Base-by-base conservation (phyloP, 495 filamentous ascomycete genomes). In the Penicillium desertorum region DNA sequence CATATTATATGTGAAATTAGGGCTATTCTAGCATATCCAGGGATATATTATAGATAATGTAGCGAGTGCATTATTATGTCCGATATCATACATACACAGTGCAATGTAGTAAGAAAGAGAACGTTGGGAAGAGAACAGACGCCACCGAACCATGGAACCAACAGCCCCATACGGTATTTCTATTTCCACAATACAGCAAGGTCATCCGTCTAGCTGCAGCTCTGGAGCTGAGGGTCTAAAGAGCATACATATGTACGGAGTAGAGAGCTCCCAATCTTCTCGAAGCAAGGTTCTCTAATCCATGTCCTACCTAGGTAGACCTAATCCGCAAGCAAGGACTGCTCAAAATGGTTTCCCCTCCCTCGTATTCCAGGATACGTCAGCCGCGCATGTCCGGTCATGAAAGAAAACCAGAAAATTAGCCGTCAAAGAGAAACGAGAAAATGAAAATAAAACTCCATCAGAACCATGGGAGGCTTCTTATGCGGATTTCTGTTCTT, bases 231-330 rank as follows among this genome's bases (percentile, higher is more conserved):
- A 29, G 29, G 23, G 44, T 42, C 30, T 36, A 25, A 4, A 23
- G 22, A 23, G 22, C 22, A 23, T 23, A n/a, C 22, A 22, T 22
- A 22, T 22, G 22, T 22, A 25, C 23, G 23, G 23, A 25, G 23
- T 22, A 42, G 27, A 53, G 39, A 27, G 3, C 30, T 32, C 19
- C 17, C 19, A 30, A 22, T 43, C 58, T 64, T 67, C 56, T 62
- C 44, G 55, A 67, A 62, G 64, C 60, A 66, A 63, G 66, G 63
- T 58, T 63, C 58, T 62, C 47, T 49, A 58, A 59, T 59, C 59
- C 54, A 61, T 54, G 45, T 63, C 19, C 25, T 29, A n/a, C n/a
- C n/a, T n/a, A n/a, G n/a, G n/a, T n/a, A 22, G 29, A 19, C 11
- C 25, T 48, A 44, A 44, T n/a, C 36, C 7, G 50, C 51, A 53